A percentile compares a stretch with the other conserved stretches of the same genome.
phyloP scores from a whole-genome alignment of 176 grass and related monocot genomes.

The Avena atlantica region DNA sequence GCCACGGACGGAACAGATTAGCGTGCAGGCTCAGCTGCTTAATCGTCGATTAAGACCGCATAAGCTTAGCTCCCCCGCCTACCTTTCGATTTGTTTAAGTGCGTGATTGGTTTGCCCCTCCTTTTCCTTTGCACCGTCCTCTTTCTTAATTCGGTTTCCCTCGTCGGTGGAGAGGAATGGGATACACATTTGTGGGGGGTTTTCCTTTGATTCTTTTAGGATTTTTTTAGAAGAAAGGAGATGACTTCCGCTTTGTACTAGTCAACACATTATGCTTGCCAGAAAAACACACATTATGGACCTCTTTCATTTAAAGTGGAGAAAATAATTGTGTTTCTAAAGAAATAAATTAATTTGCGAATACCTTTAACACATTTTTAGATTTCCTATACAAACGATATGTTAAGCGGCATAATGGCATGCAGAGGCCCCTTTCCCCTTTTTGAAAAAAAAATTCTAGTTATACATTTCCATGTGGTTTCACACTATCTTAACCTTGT shows the following conservation, averaged over 20 bases:
- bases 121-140: neutral
- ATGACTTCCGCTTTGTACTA: neutral
- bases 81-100: neutral
- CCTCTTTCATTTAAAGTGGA: neutral
- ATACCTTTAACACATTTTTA: too few relatives aligned
- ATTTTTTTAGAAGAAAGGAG: neutral
- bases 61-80: slow-evolving; percentile 1
- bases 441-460: neutral
- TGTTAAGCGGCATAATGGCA: too few relatives aligned
- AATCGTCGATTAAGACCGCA: slow-evolving; percentile 13
- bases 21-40: slow-evolving; percentile 20
- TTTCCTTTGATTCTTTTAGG: neutral
- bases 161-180: neutral
- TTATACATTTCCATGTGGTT: too few relatives aligned
- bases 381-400: too few relatives aligned
- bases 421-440: too few relatives aligned
- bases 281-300: neutral
- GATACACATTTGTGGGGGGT: neutral
- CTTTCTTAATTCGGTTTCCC: neutral
- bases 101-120: neutral
- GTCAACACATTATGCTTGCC: neutral
- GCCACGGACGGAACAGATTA: slow-evolving; percentile 24
- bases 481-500: too few relatives aligned
- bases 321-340: too few relatives aligned
- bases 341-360: too few relatives aligned